Evolutionary conservation across 352 stramenopile species (phyloP), one percentile per base, ranked within the genome.

Genomic region (Stephanocyclus meneghinianus): DNA sequence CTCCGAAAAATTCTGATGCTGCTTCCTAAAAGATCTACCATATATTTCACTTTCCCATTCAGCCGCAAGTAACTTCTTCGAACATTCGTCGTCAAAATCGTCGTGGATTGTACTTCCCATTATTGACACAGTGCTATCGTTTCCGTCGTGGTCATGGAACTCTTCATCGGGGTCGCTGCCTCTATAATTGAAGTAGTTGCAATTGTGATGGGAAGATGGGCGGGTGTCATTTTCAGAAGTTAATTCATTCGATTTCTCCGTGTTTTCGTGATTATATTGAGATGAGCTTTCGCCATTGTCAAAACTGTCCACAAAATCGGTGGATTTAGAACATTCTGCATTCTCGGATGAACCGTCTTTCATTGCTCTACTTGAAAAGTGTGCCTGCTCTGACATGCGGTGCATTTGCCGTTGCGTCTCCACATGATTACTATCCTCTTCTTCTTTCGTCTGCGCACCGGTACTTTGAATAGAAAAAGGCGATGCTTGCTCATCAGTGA

Each of bases 101-200:
- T 79, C 60, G 21, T 64, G 61, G 15, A 65, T 51, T 8, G 35
- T 35, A 45, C 71, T 84, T 18, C 77, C 71, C 77, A 84, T 80
- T 30, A 80, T 51, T 5, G 77, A 84, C 4, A 84, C 60, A 10
- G 71, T 84, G 32, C 57, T 65, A 30, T 65, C 57, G 29, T 15
- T 51, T 65, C 35, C 57, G 48, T 65, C 30, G 30, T n/a, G 8
- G 29, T 65, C 57, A n/a, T 42, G 1, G n/a, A 26, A 62, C 76
- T 21, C 65, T 73, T 53, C 75, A 21, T 37, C 26, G 2, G 42
- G 42, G 59, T 74, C 35, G 30, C 29, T 57, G 35, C 63, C 48
- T 50, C 62, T 63, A 35, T 55, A n/a, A 61, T 61, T 60, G 9
- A 18, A 42, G 40, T 13, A 16, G 32, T 63, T 15, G 4, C n/a